Evolutionary conservation across 345 rosid species (phyloP).

Genomic region (Physaria fendleri): DNA sequence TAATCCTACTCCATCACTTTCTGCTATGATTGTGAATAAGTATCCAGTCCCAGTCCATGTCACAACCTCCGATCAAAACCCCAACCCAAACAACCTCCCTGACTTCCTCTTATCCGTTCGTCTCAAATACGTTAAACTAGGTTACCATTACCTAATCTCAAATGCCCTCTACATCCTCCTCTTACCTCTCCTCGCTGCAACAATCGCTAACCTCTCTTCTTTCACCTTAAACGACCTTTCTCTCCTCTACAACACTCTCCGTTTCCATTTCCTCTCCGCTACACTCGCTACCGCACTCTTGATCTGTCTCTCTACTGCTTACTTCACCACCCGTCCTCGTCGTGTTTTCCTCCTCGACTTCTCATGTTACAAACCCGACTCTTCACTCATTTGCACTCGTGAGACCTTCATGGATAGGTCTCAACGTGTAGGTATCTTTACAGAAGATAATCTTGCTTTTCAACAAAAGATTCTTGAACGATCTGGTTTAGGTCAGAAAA

Average conservation of each 20-base stretch:
- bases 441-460: conserved; percentile 55
- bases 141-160: conserved; percentile 77
- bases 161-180: conserved; percentile 64
- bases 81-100: conserved; percentile 47
- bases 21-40: conserved; percentile 39
- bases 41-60: conserved; percentile 38
- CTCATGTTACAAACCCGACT: conserved; percentile 72
- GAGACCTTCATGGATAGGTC: conserved; percentile 65
- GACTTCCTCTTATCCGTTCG: conserved; percentile 64
- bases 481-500: conserved; percentile 73
- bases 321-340: conserved; percentile 70
- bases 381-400: conserved; percentile 39
- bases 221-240: conserved; percentile 38
- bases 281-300: conserved; percentile 41
- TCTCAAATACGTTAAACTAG: conserved; percentile 74
- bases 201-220: conserved; percentile 49
- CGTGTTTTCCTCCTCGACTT: conserved; percentile 66
- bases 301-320: conserved; percentile 53
- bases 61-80: conserved; percentile 25
- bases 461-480: conserved; percentile 77
- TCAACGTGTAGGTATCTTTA: conserved; percentile 35
- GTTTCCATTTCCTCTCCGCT: conserved; percentile 45
- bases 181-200: conserved; percentile 38
- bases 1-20: conserved; percentile 46
- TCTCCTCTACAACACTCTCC: conserved; percentile 45